phyloP scores from a whole-genome alignment of 148 eudicot genomes.

The Rheum nobile region DNA sequence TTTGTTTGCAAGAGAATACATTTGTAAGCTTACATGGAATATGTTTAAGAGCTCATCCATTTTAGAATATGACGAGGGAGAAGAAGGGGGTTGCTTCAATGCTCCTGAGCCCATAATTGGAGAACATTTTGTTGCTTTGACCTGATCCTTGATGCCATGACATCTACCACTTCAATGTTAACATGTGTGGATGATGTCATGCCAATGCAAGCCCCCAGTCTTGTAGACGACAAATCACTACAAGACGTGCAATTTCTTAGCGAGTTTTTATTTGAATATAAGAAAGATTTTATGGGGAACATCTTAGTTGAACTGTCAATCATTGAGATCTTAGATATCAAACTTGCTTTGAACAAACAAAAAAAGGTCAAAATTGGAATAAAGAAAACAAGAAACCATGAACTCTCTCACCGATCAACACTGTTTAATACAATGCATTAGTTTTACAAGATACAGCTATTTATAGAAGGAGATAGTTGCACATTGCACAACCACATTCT shows the following conservation, averaged over 20 bases:
- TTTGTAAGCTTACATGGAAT: constrained; percentile 11
- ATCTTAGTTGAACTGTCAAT: constrained; percentile 40
- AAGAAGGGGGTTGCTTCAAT: constrained; percentile 77
- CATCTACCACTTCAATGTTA: constrained; percentile 58
- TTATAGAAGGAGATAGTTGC: too few relatives aligned
- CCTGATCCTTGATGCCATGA: constrained; percentile 38
- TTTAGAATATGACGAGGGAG: constrained; percentile 77
- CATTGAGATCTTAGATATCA: constrained; percentile 47
- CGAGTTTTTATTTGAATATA: constrained; percentile 63
- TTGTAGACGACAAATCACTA: constrained; percentile 49
- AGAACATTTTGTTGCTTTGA: constrained; percentile 24
- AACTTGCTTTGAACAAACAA: too few relatives aligned
- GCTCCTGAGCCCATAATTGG: constrained; percentile 79
- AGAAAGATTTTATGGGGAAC: constrained; percentile 60
- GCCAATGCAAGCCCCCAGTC: constrained; percentile 25
- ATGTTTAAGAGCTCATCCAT: constrained; percentile 36
- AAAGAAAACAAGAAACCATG: too few relatives aligned
- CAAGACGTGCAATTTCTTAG: constrained; percentile 56
- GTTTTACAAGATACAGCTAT: too few relatives aligned
- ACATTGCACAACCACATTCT: too few relatives aligned
- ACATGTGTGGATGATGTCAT: constrained; percentile 54
- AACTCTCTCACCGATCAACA: too few relatives aligned
- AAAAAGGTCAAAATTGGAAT: too few relatives aligned
- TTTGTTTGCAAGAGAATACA: too few relatives aligned
- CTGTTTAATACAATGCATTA: too few relatives aligned